Conservation (phyloP, 2,329 filamentous ascomycete species). For the Dothideomycetes sp. region DNA sequence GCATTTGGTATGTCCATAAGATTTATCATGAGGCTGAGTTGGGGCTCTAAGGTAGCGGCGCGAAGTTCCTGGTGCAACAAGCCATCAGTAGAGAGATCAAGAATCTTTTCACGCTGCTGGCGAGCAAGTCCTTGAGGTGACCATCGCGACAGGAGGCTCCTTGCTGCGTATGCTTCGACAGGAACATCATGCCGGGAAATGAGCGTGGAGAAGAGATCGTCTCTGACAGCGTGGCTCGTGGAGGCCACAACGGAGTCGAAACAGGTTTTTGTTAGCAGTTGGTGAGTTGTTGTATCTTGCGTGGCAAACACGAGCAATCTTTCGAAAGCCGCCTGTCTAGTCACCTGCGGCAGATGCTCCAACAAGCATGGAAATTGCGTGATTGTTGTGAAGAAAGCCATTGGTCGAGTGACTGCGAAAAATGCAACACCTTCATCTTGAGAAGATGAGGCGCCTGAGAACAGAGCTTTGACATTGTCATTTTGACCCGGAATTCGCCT, state of each 20-base stretch:
- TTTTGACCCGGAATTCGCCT: constrained; percentile 2
- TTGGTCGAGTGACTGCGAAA: not conserved
- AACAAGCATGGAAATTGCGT: constrained; percentile 1
- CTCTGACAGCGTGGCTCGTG: not conserved
- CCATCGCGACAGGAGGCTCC: constrained; percentile 1
- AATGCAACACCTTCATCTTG: not conserved
- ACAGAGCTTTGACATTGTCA: not conserved
- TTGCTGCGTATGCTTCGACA: not conserved
- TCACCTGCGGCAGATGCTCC: not conserved
- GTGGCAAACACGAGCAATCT: not conserved
- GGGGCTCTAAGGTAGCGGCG: not conserved
- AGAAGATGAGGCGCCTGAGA: constrained; percentile 2
- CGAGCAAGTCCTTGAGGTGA: constrained; percentile 7
- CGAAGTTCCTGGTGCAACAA: not conserved
- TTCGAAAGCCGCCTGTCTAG: constrained; percentile 2
- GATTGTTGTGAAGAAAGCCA: constrained; percentile 4
- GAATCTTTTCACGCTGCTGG: constrained; percentile 7
- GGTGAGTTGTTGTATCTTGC: not conserved
- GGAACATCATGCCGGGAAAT: not conserved
- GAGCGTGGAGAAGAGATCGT: constrained; percentile 3
- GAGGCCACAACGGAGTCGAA: constrained; percentile 1
- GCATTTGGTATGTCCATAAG: constrained; percentile 10
- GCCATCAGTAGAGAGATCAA: constrained; percentile 2
- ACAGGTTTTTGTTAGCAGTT: constrained; percentile 1
- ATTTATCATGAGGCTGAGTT: constrained; percentile 5